Percentiles rank a stretch among this genome's conserved stretches.
Evolutionary conservation across 176 grass and related monocot species (phyloP).

Genomic region (Themeda triandra): DNA sequence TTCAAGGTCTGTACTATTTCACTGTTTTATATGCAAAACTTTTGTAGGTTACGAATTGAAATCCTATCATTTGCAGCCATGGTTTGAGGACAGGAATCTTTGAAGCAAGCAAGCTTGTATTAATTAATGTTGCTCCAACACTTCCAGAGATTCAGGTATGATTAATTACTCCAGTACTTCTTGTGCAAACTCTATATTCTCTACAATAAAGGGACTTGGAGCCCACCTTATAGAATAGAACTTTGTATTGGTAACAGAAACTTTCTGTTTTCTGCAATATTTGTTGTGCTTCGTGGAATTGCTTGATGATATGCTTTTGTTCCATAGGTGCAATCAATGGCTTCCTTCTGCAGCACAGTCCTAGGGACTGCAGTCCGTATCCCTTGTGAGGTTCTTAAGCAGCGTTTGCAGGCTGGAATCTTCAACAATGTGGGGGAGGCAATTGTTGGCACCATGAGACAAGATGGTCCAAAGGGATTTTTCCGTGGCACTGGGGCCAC

Average conservation of each 20-base stretch:
- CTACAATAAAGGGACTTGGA: neutral
- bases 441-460: conserved; percentile 78
- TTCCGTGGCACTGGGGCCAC: conserved; percentile 95
- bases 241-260: neutral
- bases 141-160: conserved; percentile 88
- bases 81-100: conserved; percentile 98
- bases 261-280: neutral
- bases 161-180: neutral
- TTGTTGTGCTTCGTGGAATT: neutral
- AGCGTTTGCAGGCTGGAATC: conserved; percentile 87
- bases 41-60: conserved; percentile 14
- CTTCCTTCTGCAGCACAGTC: conserved; percentile 95
- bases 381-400: conserved; percentile 91
- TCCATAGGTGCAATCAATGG: conserved; percentile 79
- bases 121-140: conserved; percentile 79
- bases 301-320: conserved; percentile 3
- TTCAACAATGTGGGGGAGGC: conserved; percentile 95
- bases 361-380: conserved; percentile 89
- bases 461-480: conserved; percentile 80
- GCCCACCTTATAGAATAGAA: conserved; percentile 5
- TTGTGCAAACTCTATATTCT: neutral
- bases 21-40: conserved; percentile 9
- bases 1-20: conserved; percentile 58
- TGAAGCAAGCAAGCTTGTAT: conserved; percentile 89
- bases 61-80: conserved; percentile 56